A percentile compares a stretch with the other conserved stretches of the same genome.
Conservation (phyloP, 1,284 basidiomycete genomes). For the Leccinum cinnamomeum region DNA sequence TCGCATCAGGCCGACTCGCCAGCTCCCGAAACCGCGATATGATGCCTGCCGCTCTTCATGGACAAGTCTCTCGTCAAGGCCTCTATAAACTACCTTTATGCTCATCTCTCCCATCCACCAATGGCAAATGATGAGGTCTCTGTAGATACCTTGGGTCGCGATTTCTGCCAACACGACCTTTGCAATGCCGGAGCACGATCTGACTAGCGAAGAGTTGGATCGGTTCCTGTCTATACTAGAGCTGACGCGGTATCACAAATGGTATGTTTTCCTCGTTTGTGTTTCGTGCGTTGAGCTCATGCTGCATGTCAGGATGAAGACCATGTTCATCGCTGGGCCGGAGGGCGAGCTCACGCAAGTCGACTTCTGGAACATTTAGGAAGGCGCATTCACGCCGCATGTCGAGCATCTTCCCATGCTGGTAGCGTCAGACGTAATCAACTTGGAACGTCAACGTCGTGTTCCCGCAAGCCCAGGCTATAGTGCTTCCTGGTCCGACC, state of each 20-base stretch:
- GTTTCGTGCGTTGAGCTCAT: conserved; percentile 11
- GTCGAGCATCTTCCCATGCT: conserved; percentile 59
- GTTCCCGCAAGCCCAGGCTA: conserved; percentile 78
- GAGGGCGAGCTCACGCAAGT: conserved; percentile 85
- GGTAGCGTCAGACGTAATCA: conserved; percentile 85
- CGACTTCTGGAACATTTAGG: conserved; percentile 88
- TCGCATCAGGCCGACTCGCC: no score
- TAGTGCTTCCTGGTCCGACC: conserved; percentile 71
- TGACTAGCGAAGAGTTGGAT: conserved; percentile 67
- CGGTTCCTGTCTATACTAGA: conserved; percentile 57
- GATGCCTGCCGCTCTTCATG: no score
- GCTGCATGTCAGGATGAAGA: conserved; percentile 55
- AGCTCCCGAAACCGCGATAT: no score
- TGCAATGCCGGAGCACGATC: conserved; percentile 53
- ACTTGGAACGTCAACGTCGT: conserved; percentile 69
- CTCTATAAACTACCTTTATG: no score
- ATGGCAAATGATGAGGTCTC: no score
- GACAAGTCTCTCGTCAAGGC: no score
- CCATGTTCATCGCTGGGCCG: no score
- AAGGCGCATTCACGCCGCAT: conserved; percentile 63
- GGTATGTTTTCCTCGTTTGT: conserved; percentile 45
- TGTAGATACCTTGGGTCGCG: no score
- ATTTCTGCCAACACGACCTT: conserved; percentile 29
- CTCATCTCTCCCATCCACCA: no score
- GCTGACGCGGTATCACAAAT: conserved; percentile 75